Evolutionary conservation across 306 rosid species (phyloP).

Genomic region (Potentilla sterilis): DNA sequence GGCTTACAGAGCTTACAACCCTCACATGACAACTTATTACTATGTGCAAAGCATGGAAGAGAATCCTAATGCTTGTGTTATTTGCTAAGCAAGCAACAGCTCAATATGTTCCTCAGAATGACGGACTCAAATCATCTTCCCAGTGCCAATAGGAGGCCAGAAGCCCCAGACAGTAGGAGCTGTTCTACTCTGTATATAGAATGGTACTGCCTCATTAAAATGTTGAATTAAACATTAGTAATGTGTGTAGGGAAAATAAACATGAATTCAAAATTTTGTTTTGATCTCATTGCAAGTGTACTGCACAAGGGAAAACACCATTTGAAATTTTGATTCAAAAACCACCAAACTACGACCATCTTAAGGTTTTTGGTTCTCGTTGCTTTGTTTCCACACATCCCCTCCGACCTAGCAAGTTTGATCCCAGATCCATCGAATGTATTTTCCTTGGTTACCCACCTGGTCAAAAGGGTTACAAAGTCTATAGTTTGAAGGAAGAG

Average conservation of each 20-base stretch:
- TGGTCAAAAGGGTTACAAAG: too few species aligned
- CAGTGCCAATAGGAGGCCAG: constrained; percentile 21
- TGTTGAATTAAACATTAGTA: constrained; percentile 28
- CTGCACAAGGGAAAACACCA: too few species aligned
- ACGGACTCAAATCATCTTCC: constrained; percentile 19
- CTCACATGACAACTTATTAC: constrained; percentile 64
- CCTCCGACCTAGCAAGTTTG: too few species aligned
- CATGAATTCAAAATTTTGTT: constrained; percentile 36
- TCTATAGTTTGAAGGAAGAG: too few species aligned
- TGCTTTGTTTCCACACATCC: too few species aligned
- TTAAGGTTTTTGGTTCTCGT: too few species aligned
- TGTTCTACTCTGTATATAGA: constrained; percentile 44
- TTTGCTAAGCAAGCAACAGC: constrained; percentile 37
- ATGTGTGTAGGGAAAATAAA: constrained; percentile 44
- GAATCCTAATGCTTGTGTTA: constrained; percentile 85
- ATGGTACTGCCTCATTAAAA: constrained; percentile 33
- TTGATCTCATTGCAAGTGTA: constrained; percentile 16
- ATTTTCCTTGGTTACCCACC: too few species aligned
- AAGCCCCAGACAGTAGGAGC: constrained; percentile 25
- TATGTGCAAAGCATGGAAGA: constrained; percentile 85
- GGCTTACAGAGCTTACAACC: constrained; percentile 69
- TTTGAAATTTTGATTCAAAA: too few species aligned
- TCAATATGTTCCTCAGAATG: constrained; percentile 10
- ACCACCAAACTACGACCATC: too few species aligned
- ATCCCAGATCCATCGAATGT: too few species aligned